Percentiles rank a stretch among this genome's conserved stretches.
Evolutionary conservation across 352 stramenopile genomes (phyloP).

Genomic region (Globisporangium spiculum): DNA sequence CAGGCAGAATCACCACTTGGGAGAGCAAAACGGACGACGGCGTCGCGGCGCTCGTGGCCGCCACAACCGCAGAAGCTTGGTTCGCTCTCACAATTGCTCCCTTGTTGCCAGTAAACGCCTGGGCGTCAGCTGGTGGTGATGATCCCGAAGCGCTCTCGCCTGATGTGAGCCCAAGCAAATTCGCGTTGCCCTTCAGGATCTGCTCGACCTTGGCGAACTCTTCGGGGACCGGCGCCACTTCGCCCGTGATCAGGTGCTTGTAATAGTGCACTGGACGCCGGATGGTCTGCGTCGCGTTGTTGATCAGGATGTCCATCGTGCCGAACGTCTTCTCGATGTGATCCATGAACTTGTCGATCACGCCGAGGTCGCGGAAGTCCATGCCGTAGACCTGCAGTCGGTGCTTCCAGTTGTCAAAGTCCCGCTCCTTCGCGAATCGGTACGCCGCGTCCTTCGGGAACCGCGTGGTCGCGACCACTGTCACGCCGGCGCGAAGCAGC

Average conservation of each 20-base stretch:
- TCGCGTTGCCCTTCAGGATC: conserved; percentile 52
- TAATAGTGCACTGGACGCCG: conserved; percentile 92
- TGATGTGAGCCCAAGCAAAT: conserved; percentile 25
- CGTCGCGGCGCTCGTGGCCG: conserved; percentile 19
- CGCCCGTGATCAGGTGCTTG: conserved; percentile 76
- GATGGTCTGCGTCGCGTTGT: conserved; percentile 97
- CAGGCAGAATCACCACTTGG: conserved; percentile 82
- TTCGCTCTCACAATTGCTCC: conserved; percentile 30
- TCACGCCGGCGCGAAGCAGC: conserved; percentile 82
- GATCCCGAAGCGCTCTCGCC: background rate
- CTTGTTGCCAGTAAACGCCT: background rate
- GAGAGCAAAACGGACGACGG: conserved; percentile 87
- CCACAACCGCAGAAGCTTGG: conserved; percentile 14
- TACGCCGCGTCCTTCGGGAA: conserved; percentile 92
- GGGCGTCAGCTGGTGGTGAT: background rate
- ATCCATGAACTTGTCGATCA: conserved; percentile 92
- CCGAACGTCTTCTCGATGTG: conserved; percentile 69
- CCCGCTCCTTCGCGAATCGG: conserved; percentile 81
- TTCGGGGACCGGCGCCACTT: conserved; percentile 54
- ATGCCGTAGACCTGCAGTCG: conserved; percentile 92
- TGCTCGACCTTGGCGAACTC: conserved; percentile 39
- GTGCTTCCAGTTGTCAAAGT: conserved; percentile 81
- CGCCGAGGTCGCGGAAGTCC: conserved; percentile 92
- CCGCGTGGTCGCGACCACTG: conserved; percentile 90
- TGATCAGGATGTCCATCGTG: conserved; percentile 93